Evolutionary conservation across 2,329 filamentous ascomycete genomes (phyloP).

Genomic region (Cordyceps cateniannulata): DNA sequence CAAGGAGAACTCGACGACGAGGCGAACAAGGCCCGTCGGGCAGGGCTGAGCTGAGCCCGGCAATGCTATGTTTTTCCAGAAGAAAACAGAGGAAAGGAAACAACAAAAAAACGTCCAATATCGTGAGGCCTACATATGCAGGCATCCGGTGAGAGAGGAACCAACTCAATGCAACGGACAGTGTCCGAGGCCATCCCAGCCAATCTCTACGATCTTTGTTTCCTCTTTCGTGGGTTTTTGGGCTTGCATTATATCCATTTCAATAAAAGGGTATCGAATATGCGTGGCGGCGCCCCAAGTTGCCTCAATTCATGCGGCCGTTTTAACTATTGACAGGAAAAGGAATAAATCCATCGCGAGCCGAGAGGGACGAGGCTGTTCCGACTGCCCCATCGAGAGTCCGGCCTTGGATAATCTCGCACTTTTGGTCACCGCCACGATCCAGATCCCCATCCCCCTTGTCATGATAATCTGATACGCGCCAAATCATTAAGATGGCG

Average conservation of each 20-base stretch:
- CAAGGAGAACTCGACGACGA: neutral
- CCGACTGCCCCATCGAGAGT: neutral
- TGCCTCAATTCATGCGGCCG: neutral
- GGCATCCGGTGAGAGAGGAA: neutral
- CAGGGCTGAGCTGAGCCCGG: constrained; percentile 4
- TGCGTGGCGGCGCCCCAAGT: neutral
- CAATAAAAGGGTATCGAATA: neutral
- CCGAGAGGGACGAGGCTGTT: constrained; percentile 4
- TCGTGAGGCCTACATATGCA: neutral
- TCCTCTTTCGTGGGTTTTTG: neutral
- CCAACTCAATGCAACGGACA: neutral
- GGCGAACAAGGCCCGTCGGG: neutral
- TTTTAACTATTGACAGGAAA: neutral
- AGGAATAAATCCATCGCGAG: neutral
- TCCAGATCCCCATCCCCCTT: neutral
- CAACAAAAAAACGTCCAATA: neutral
- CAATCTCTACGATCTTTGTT: neutral
- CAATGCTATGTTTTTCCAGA: neutral
- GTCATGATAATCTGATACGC: neutral
- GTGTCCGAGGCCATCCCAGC: neutral
- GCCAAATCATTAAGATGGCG: neutral
- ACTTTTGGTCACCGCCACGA: neutral
- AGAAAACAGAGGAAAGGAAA: neutral
- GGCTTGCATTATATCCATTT: neutral
- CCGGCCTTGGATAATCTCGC: neutral